Conservation (phyloP, 176 grass and related monocot genomes). For the Triticum monococcum region DNA sequence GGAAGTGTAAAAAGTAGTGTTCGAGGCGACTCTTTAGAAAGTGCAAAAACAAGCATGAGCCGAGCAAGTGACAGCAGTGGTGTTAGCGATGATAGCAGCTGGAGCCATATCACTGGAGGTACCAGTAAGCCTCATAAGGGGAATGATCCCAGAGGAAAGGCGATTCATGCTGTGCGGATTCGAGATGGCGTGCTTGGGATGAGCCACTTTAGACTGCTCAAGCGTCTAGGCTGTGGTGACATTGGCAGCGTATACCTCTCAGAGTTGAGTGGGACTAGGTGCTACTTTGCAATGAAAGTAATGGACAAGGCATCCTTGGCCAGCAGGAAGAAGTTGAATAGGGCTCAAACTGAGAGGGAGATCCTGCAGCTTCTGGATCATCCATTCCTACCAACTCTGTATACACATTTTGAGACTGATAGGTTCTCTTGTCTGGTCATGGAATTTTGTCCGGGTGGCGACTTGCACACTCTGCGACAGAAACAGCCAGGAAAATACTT, state of each 20-base stretch:
- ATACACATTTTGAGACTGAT: slow-evolving; percentile 92
- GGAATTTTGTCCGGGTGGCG: slow-evolving; percentile 96
- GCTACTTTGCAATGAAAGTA: slow-evolving; percentile 98
- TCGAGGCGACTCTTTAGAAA: slow-evolving; percentile 66
- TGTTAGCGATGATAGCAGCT: slow-evolving; percentile 85
- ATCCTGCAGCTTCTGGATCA: slow-evolving; percentile 90
- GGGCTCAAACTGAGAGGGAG: slow-evolving; percentile 90
- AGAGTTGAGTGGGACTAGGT: slow-evolving; percentile 83
- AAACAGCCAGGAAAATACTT: slow-evolving; percentile 81
- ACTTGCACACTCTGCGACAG: slow-evolving; percentile 88
- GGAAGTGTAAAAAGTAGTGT: slow-evolving; percentile 54
- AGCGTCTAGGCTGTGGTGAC: slow-evolving; percentile 86
- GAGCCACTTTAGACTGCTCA: slow-evolving; percentile 95
- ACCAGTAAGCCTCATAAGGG: slow-evolving; percentile 94
- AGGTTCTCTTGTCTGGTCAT: slow-evolving; percentile 92
- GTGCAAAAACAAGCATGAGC: slow-evolving; percentile 91
- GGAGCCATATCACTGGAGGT: slow-evolving; percentile 83
- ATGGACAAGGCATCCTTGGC: slow-evolving; percentile 91
- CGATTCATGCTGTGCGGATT: slow-evolving; percentile 77
- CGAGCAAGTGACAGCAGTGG: slow-evolving; percentile 86
- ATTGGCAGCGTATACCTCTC: slow-evolving; percentile 96
- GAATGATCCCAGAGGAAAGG: slow-evolving; percentile 89
- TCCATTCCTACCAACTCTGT: slow-evolving; percentile 83
- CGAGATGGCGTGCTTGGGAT: slow-evolving; percentile 76
- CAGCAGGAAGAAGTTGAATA: slow-evolving; percentile 86